A percentile compares a stretch with the other conserved stretches of the same genome.
phyloP scores from a whole-genome alignment of 2,329 filamentous ascomycete species.

The Paecilomyces formosus region DNA sequence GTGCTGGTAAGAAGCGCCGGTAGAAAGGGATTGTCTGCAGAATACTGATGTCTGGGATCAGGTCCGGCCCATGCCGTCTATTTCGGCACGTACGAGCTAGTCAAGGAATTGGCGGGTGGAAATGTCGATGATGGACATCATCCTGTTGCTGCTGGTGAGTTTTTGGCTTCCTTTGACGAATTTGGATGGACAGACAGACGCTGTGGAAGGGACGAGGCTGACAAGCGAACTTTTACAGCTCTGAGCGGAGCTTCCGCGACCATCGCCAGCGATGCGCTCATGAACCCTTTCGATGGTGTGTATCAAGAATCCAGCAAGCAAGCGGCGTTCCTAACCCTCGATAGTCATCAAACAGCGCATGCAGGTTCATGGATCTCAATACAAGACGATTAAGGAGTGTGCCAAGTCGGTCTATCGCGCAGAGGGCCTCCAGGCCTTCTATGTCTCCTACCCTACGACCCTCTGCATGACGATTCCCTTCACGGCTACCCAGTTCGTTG shows the following conservation, averaged over 20 bases:
- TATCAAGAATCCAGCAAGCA: conserved; percentile 3
- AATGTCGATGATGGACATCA: conserved; percentile 81
- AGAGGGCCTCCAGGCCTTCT: conserved; percentile 88
- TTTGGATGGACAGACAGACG: background rate
- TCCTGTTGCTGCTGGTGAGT: conserved; percentile 79
- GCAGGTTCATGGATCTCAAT: conserved; percentile 95
- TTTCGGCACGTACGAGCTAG: conserved; percentile 94
- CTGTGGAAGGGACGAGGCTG: conserved; percentile 6
- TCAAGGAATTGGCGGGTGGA: conserved; percentile 92
- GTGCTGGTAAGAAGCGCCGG: conserved; percentile 61
- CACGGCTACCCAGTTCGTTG: conserved; percentile 92
- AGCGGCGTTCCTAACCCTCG: background rate
- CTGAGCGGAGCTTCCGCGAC: conserved; percentile 91
- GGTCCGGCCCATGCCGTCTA: conserved; percentile 96
- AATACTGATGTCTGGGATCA: conserved; percentile 34
- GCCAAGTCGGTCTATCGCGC: conserved; percentile 78
- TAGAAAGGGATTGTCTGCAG: background rate
- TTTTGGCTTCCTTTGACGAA: background rate
- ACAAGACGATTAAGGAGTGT: conserved; percentile 80
- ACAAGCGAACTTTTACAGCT: conserved; percentile 49
- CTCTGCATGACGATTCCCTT: conserved; percentile 98
- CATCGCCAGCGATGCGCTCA: conserved; percentile 93
- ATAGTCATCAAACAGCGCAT: conserved; percentile 98
- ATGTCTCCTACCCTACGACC: conserved; percentile 96
- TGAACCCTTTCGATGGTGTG: conserved; percentile 98